These are phyloP conservation scores for Antarctomyces pellizariae DNA, from an alignment of 495 filamentous ascomycete genomes.

Conservation along the genomic window DNA sequence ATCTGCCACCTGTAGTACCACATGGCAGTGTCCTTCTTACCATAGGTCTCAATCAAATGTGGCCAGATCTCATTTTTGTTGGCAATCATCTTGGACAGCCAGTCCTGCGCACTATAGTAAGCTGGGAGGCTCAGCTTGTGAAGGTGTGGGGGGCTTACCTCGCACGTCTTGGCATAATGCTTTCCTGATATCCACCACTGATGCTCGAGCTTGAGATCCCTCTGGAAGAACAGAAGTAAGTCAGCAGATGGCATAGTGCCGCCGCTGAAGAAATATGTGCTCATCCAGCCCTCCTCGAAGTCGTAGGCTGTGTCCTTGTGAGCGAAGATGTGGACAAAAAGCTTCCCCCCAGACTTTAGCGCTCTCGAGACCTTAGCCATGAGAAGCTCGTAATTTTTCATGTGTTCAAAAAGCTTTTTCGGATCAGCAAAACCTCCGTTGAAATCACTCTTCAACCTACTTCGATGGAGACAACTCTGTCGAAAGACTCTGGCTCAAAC, in stretches of 20 bases:
- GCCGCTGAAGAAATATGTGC: slow-evolving; percentile 40
- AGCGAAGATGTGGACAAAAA: slow-evolving; percentile 40
- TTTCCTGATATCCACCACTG: slow-evolving; percentile 44
- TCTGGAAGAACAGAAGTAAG: slow-evolving; percentile 38
- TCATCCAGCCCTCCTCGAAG: slow-evolving; percentile 52
- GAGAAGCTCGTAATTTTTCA: slow-evolving; percentile 47
- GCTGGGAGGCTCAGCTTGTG: not conserved
- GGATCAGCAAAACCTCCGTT: not conserved
- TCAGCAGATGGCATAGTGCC: slow-evolving; percentile 47
- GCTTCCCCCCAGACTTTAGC: slow-evolving; percentile 32
- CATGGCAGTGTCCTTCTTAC: slow-evolving; percentile 24
- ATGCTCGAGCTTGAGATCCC: slow-evolving; percentile 27
- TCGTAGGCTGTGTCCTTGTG: slow-evolving; percentile 39
- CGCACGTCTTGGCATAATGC: slow-evolving; percentile 41
- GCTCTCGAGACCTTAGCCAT: slow-evolving; percentile 32
- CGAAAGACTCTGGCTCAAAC: slow-evolving; percentile 27
- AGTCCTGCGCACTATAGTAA: slow-evolving; percentile 22
- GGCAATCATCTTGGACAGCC: slow-evolving; percentile 27
- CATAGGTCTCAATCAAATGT: slow-evolving; percentile 34
- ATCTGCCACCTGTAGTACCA: slow-evolving; percentile 47
- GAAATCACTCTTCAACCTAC: slow-evolving; percentile 7
- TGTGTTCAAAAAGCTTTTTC: slow-evolving; percentile 37
- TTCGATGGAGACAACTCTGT: slow-evolving; percentile 38
- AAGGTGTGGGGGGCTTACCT: slow-evolving; percentile 18
- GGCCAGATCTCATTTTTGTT: slow-evolving; percentile 33